These are phyloP conservation scores for Verticillium tricorpus DNA, from an alignment of 2,329 filamentous ascomycete genomes.

Conservation along the genomic window DNA sequence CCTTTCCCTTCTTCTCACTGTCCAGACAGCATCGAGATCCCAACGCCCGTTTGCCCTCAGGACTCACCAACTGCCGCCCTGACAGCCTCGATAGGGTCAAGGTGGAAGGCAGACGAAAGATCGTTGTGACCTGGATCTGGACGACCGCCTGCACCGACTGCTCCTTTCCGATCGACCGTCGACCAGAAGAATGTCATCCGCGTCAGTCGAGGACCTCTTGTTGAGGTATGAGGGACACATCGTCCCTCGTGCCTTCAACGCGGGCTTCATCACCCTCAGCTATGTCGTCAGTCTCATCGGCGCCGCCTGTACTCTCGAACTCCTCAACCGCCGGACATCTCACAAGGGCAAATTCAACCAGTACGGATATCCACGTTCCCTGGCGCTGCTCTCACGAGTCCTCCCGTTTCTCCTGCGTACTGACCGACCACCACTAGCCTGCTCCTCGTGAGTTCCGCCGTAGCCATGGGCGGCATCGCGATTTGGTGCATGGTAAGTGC, in stretches of 20 bases:
- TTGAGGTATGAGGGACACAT: conserved; percentile 37
- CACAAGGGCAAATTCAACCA: conserved; percentile 65
- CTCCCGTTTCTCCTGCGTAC: neutral
- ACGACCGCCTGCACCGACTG: too few relatives aligned
- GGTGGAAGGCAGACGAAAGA: neutral
- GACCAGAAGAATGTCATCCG: conserved; percentile 3
- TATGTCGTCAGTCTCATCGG: conserved; percentile 74
- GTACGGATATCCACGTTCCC: conserved; percentile 35
- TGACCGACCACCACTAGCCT: conserved; percentile 36
- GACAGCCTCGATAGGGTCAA: neutral
- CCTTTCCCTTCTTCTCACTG: neutral
- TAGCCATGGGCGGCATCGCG: conserved; percentile 69
- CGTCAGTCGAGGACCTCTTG: conserved; percentile 23
- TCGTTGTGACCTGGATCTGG: neutral
- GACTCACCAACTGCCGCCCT: neutral
- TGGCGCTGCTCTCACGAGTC: neutral
- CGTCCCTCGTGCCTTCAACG: conserved; percentile 45
- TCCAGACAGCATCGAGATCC: neutral
- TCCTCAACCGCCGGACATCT: conserved; percentile 72
- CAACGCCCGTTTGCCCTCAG: neutral
- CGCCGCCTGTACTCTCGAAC: conserved; percentile 72
- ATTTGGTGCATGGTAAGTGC: conserved; percentile 64
- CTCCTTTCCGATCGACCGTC: neutral
- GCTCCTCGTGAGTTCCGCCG: conserved; percentile 57
- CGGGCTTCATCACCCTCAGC: conserved; percentile 66